A percentile compares a stretch with the other conserved stretches of the same genome.
Conservation (phyloP, 2,329 filamentous ascomycete genomes). For the Chrysosphaeria jannelii region DNA sequence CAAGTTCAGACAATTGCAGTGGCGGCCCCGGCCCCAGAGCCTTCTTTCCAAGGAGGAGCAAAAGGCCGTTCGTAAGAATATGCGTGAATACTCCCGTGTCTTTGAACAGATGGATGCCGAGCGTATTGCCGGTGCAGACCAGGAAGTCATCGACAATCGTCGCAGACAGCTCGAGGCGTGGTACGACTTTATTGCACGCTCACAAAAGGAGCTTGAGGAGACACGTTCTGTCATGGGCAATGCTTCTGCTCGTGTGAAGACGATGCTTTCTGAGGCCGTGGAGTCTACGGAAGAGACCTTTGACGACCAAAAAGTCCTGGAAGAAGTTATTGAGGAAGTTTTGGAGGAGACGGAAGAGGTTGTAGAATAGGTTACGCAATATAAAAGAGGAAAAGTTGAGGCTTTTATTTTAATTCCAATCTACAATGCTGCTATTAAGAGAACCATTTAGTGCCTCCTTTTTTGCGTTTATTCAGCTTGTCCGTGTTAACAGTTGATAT, state of each 20-base stretch:
- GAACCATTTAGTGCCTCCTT: too few relatives aligned
- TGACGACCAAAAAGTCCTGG: constrained; percentile 51
- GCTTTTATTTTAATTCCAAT: too few relatives aligned
- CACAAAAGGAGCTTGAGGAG: constrained; percentile 39
- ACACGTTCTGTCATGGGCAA: constrained; percentile 27
- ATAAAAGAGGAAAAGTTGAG: too few relatives aligned
- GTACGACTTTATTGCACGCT: constrained; percentile 49
- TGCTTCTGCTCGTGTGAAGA: constrained; percentile 26
- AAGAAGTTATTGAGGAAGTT: constrained; percentile 68
- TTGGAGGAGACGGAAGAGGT: constrained; percentile 64
- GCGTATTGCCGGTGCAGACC: constrained; percentile 76
- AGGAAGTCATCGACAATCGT: constrained; percentile 71
- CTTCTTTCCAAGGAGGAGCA: constrained; percentile 90
- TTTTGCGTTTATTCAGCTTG: too few relatives aligned
- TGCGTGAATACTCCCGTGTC: constrained; percentile 78
- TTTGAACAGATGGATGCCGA: constrained; percentile 92
- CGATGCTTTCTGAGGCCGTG: constrained; percentile 19
- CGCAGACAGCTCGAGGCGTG: constrained; percentile 66
- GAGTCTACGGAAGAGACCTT: constrained; percentile 51
- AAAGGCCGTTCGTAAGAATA: constrained; percentile 91
- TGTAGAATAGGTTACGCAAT: constrained; percentile 9
- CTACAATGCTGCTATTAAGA: too few relatives aligned
- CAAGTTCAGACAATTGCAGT: constrained; percentile 92
- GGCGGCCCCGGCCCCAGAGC: constrained; percentile 76
- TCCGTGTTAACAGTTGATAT: too few relatives aligned